A percentile compares a stretch with the other conserved stretches of the same genome.
Conservation (phyloP, 1,284 basidiomycete genomes). For the Irpex sp. region DNA sequence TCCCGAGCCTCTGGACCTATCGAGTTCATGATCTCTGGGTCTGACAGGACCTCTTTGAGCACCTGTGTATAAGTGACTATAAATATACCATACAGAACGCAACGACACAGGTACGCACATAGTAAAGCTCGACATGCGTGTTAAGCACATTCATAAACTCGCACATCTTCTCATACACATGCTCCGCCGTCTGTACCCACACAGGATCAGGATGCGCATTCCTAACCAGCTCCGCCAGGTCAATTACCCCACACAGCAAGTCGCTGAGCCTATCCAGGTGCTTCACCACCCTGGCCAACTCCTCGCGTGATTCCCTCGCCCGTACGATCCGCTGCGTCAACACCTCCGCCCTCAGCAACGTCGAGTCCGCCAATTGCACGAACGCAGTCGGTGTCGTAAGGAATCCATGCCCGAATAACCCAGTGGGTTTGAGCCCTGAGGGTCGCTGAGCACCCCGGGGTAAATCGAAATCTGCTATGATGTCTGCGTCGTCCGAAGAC, state of each 20-base stretch:
- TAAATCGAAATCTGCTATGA: constrained; percentile 68
- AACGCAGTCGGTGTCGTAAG: constrained; percentile 60
- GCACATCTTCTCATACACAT: constrained; percentile 87
- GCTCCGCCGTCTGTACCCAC: constrained; percentile 84
- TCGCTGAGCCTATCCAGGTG: constrained; percentile 94
- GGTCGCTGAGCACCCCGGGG: constrained; percentile 35
- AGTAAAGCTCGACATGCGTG: constrained; percentile 89
- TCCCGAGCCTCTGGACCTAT: constrained; percentile 66
- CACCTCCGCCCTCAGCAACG: constrained; percentile 65
- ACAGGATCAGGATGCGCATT: constrained; percentile 85
- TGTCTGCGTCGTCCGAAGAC: constrained; percentile 54
- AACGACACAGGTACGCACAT: constrained; percentile 44
- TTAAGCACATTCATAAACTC: constrained; percentile 98
- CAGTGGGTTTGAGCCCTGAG: constrained; percentile 45
- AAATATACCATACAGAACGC: constrained; percentile 7
- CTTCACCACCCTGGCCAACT: constrained; percentile 84
- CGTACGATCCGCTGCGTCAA: constrained; percentile 71
- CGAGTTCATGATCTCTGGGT: constrained; percentile 54
- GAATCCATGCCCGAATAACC: constrained; percentile 67
- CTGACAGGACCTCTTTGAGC: constrained; percentile 57
- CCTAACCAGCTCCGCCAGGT: constrained; percentile 89
- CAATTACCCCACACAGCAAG: constrained; percentile 92
- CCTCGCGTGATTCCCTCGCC: constrained; percentile 57
- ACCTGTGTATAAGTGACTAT: constrained; percentile 37
- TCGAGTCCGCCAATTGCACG: constrained; percentile 60